These are phyloP conservation scores for Claviceps spartinae DNA, from an alignment of 2,329 filamentous ascomycete species.

Conservation along the genomic window DNA sequence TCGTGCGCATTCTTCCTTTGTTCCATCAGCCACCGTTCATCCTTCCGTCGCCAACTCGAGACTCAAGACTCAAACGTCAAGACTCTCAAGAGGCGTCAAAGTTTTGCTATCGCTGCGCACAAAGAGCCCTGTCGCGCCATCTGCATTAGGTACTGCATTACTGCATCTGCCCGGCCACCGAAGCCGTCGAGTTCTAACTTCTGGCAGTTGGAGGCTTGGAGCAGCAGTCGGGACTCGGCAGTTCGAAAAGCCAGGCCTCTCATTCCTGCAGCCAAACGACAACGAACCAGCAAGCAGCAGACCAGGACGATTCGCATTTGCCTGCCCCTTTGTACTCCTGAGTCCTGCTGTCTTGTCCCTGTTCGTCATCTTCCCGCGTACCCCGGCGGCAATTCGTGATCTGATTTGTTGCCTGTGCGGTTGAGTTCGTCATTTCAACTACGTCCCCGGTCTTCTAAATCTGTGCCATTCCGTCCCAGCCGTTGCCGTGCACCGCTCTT, in stretches of 20 bases:
- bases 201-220: neutral
- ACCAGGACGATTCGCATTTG: neutral
- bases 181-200: neutral
- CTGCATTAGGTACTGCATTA: too few species aligned
- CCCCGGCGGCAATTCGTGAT: neutral
- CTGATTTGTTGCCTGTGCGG: neutral
- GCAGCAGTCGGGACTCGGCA: neutral
- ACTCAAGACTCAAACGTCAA: too few species aligned
- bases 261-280: neutral
- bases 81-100: too few species aligned
- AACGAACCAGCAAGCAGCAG: neutral
- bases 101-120: too few species aligned
- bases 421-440: neutral
- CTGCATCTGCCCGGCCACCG: too few species aligned
- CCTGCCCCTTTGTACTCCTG: neutral
- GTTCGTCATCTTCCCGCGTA: neutral
- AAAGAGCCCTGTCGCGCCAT: too few species aligned
- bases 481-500: neutral
- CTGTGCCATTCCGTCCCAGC: neutral
- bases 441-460: neutral
- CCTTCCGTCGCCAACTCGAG: too few species aligned
- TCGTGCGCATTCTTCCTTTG: too few species aligned
- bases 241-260: neutral
- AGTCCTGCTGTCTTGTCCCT: neutral
- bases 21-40: too few species aligned